These are phyloP conservation scores for Trypanosoma caninum DNA, from an alignment of 208 protist species.

Conservation along the genomic window DNA sequence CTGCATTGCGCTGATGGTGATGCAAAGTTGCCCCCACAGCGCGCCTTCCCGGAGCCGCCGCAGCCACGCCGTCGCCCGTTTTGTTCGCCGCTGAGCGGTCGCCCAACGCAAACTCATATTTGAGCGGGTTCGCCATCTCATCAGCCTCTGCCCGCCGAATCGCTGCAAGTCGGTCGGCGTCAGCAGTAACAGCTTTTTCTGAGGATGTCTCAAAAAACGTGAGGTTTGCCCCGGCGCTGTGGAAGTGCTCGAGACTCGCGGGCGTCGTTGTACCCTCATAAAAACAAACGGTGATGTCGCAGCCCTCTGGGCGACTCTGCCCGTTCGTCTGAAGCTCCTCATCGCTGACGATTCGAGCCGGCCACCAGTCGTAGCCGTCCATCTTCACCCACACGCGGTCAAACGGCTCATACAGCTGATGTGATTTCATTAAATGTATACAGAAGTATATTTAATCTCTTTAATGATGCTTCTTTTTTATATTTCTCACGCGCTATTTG, in stretches of 20 bases:
- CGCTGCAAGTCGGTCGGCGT: conserved; percentile 52
- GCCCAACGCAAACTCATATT: conserved; percentile 20
- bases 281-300: conserved; percentile 60
- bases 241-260: conserved; percentile 46
- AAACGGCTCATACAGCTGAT: conserved; percentile 37
- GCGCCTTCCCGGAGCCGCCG: conserved; percentile 1
- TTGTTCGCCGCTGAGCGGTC: conserved; percentile 1
- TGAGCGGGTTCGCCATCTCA: conserved; percentile 65
- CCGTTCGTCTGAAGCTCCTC: conserved; percentile 30
- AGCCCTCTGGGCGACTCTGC: conserved; percentile 21
- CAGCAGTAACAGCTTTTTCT: conserved; percentile 75
- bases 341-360: conserved; percentile 59
- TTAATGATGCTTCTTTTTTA: neutral
- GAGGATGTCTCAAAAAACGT: conserved; percentile 84
- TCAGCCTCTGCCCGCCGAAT: conserved; percentile 56
- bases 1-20: conserved; percentile 13
- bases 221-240: conserved; percentile 37
- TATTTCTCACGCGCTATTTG: neutral
- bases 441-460: conserved; percentile 3
- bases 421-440: conserved; percentile 9
- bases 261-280: conserved; percentile 55
- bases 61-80: neutral
- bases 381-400: conserved; percentile 86
- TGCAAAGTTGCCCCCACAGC: conserved; percentile 13
- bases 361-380: conserved; percentile 82